Percentiles rank a stretch among this genome's conserved stretches.
phyloP scores from a whole-genome alignment of 108 stramenopile species.

The Cyclotella kingstonii region DNA sequence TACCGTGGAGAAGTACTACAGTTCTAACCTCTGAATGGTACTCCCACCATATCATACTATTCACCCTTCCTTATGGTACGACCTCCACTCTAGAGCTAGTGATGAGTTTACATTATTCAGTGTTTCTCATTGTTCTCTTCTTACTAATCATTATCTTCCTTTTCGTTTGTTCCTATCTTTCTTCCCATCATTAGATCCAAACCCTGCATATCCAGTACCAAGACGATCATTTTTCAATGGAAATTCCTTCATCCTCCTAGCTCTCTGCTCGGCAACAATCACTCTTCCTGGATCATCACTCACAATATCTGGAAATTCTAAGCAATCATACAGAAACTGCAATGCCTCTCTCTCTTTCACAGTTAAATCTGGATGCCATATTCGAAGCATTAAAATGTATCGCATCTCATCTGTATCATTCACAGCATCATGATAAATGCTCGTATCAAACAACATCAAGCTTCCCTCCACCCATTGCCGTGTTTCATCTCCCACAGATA shows the following conservation, averaged over 20 bases:
- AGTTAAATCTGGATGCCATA: slow-evolving; percentile 94
- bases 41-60: too few species aligned
- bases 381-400: slow-evolving; percentile 86
- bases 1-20: too few species aligned
- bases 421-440: slow-evolving; percentile 84
- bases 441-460: slow-evolving; percentile 82
- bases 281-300: slow-evolving; percentile 49
- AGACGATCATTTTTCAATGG: slow-evolving; percentile 32
- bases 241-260: slow-evolving; percentile 53
- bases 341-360: slow-evolving; percentile 73
- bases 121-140: too few species aligned
- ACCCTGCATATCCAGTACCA: slow-evolving; percentile 3
- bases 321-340: slow-evolving; percentile 86
- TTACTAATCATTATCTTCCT: slow-evolving; percentile 7
- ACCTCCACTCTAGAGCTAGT: too few species aligned
- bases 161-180: slow-evolving; percentile 13
- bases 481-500: slow-evolving; percentile 78
- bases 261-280: slow-evolving; percentile 49
- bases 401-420: slow-evolving; percentile 82
- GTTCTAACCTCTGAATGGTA: too few species aligned
- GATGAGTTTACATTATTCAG: too few species aligned
- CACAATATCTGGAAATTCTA: slow-evolving; percentile 68
- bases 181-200: slow-evolving; percentile 22
- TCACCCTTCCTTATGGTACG: too few species aligned
- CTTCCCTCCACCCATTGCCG: slow-evolving; percentile 85